Evolutionary conservation across 1,284 basidiomycete genomes (phyloP).

Genomic region (Microbotryum saponariae): DNA sequence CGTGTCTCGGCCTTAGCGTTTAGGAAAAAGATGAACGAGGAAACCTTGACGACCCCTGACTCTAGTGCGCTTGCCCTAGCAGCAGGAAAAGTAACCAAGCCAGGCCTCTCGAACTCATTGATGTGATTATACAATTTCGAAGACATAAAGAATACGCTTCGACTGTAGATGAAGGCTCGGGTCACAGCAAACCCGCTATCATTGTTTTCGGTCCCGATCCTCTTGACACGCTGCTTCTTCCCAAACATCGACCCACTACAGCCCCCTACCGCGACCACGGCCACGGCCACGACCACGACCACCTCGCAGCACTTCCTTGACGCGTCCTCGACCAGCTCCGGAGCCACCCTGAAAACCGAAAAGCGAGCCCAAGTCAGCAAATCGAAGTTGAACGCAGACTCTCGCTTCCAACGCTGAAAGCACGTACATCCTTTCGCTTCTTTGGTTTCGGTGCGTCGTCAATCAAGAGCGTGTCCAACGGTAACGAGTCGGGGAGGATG

Average conservation of each 20-base stretch:
- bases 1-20: no score
- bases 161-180: no score
- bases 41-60: no score
- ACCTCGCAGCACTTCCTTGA: slow-evolving; percentile 6
- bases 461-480: slow-evolving; percentile 89
- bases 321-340: slow-evolving; percentile 3
- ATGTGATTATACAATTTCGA: not conserved
- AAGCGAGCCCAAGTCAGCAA: no score
- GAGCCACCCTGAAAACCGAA: not conserved
- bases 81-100: no score
- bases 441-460: slow-evolving; percentile 98
- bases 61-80: no score
- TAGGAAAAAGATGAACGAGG: no score
- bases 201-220: not conserved
- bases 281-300: slow-evolving; percentile 20
- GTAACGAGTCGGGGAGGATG: slow-evolving; percentile 90
- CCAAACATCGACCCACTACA: not conserved
- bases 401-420: not conserved
- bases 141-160: not conserved
- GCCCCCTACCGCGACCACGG: slow-evolving; percentile 12
- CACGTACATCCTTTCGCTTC: slow-evolving; percentile 63
- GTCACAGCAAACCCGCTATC: not conserved
- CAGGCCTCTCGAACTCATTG: not conserved
- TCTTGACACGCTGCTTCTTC: not conserved
- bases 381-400: no score